A percentile compares a stretch with the other conserved stretches of the same genome.
Evolutionary conservation across 116 monocot genomes (phyloP).

Genomic region (Iris pallida): DNA sequence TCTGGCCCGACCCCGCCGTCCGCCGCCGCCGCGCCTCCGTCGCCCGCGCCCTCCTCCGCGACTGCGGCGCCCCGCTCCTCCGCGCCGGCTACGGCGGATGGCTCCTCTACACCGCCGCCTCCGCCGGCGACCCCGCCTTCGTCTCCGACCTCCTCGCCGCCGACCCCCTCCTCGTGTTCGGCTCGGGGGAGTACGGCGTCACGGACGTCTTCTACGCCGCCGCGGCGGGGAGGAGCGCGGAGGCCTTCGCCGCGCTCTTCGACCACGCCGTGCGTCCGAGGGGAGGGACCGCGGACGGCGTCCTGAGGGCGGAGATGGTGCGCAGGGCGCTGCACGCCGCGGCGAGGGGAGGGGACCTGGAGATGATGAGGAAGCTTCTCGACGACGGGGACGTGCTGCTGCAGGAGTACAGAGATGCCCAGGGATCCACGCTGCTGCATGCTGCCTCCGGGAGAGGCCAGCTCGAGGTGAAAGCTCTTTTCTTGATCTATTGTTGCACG

Average conservation of each 20-base stretch:
- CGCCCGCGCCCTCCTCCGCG: conserved; percentile 54
- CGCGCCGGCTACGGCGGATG: conserved; percentile 88
- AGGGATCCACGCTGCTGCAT: conserved; percentile 80
- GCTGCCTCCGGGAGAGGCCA: conserved; percentile 83
- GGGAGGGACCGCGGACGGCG: conserved; percentile 3
- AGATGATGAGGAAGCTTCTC: conserved; percentile 59
- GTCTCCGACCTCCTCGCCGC: conserved; percentile 59
- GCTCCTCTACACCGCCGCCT: conserved; percentile 84
- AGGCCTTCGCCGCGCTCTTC: conserved; percentile 58
- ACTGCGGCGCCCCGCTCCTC: conserved; percentile 65
- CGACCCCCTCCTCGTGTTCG: conserved; percentile 77
- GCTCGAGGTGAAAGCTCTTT: conserved; percentile 52
- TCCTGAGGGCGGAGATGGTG: conserved; percentile 64
- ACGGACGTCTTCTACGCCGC: conserved; percentile 91
- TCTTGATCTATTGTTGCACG: background rate
- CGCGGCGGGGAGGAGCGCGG: conserved; percentile 60
- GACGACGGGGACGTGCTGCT: conserved; percentile 27
- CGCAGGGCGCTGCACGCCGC: conserved; percentile 72
- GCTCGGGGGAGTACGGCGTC: conserved; percentile 96
- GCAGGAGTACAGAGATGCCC: conserved; percentile 51
- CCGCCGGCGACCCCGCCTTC: conserved; percentile 72
- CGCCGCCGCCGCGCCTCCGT: conserved; percentile 62
- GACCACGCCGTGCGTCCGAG: conserved; percentile 19
- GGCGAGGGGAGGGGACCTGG: conserved; percentile 76
- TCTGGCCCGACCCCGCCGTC: conserved; percentile 81